Conservation (phyloP, 2,329 filamentous ascomycete genomes). For the Pyrenochaeta sp. region DNA sequence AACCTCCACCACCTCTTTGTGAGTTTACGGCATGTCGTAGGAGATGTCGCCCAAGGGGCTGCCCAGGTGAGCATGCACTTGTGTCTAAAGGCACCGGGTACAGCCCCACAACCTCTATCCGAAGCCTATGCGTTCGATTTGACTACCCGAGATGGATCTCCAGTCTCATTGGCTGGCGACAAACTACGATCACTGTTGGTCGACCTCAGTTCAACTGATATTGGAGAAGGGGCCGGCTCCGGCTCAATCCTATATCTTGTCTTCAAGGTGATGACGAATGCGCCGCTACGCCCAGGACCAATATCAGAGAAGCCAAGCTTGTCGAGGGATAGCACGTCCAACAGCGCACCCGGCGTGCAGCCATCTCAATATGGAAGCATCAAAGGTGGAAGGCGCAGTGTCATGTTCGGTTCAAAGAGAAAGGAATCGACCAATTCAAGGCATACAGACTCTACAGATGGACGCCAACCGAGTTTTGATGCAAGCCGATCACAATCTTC, state of each 20-base stretch:
- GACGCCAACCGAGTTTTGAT: slow-evolving; percentile 33
- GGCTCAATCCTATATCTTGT: slow-evolving; percentile 83
- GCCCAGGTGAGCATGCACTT: slow-evolving; percentile 77
- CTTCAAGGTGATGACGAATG: slow-evolving; percentile 75
- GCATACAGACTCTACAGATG: slow-evolving; percentile 25
- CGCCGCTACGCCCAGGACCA: slow-evolving; percentile 47
- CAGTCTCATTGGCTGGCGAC: slow-evolving; percentile 68
- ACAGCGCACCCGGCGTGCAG: slow-evolving; percentile 32
- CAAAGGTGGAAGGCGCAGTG: slow-evolving; percentile 56
- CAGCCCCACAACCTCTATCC: slow-evolving; percentile 72
- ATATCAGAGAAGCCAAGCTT: slow-evolving; percentile 40
- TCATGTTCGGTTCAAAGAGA: slow-evolving; percentile 74
- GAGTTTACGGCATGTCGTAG: slow-evolving; percentile 82
- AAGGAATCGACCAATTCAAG: slow-evolving; percentile 44
- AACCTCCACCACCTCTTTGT: slow-evolving; percentile 83
- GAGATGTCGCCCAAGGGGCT: slow-evolving; percentile 76
- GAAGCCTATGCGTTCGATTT: slow-evolving; percentile 85
- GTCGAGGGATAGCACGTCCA: slow-evolving; percentile 36
- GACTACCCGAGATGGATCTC: slow-evolving; percentile 74
- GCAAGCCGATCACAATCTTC: slow-evolving; percentile 26
- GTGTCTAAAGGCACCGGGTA: slow-evolving; percentile 72
- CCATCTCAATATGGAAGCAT: slow-evolving; percentile 44
- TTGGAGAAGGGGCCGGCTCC: slow-evolving; percentile 68
- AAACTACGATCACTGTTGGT: slow-evolving; percentile 87
- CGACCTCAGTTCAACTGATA: slow-evolving; percentile 80